Conservation (phyloP, 805 yeast genomes). For the Metschnikowia santaceciliae region DNA sequence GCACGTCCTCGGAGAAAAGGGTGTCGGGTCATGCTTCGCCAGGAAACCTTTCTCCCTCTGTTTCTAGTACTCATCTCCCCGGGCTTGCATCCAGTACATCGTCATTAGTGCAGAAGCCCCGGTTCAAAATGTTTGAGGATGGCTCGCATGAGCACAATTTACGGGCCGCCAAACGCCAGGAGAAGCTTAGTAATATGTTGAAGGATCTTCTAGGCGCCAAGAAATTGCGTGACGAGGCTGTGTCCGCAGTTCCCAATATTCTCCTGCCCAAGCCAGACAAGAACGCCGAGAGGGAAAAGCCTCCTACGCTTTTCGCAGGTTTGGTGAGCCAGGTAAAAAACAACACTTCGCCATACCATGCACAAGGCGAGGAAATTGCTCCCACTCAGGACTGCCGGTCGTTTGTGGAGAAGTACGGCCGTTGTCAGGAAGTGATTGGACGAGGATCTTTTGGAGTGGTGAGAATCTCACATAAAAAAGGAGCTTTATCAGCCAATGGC, state of each 20-base stretch:
- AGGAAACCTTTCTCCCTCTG: slow-evolving; percentile 11
- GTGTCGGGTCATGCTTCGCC: slow-evolving; percentile 9
- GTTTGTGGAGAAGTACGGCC: slow-evolving; percentile 85
- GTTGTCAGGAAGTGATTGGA: slow-evolving; percentile 92
- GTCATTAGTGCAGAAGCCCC: slow-evolving; percentile 25
- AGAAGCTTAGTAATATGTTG: slow-evolving; percentile 68
- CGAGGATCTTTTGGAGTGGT: slow-evolving; percentile 94
- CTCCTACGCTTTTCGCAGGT: slow-evolving; percentile 70
- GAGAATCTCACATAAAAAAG: slow-evolving; percentile 74
- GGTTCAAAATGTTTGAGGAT: slow-evolving; percentile 58
- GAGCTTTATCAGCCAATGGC: slow-evolving; percentile 11
- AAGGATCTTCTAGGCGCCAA: slow-evolving; percentile 74
- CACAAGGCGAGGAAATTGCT: slow-evolving; percentile 14
- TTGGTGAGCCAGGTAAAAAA: slow-evolving; percentile 55
- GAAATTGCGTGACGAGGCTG: slow-evolving; percentile 64
- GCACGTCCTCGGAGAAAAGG: slow-evolving; percentile 20
- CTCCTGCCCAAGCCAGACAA: slow-evolving; percentile 28
- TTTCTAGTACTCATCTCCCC: slow-evolving; percentile 12
- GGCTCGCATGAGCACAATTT: slow-evolving; percentile 81
- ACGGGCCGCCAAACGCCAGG: slow-evolving; percentile 72
- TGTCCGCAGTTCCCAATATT: slow-evolving; percentile 68
- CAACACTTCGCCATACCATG: slow-evolving; percentile 24
- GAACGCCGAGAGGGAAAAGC: slow-evolving; percentile 29
- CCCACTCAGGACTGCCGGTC: slow-evolving; percentile 43
- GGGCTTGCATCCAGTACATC: slow-evolving; percentile 6